phyloP scores from a whole-genome alignment of 345 rosid species.

The Pugionium dolabratum region DNA sequence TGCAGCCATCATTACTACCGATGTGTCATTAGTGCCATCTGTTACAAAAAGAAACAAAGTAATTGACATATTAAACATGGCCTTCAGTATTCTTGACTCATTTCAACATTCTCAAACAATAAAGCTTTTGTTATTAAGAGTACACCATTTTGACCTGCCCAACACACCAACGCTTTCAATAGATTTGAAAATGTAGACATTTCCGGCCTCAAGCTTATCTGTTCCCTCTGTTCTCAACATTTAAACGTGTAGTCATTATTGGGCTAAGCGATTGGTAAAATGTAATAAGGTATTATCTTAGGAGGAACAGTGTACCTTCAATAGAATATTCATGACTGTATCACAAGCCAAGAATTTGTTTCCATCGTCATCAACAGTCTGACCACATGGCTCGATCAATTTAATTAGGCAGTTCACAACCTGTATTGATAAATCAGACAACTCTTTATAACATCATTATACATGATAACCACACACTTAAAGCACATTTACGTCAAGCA shows the following conservation, averaged over 20 bases:
- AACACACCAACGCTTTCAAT: constrained; percentile 59
- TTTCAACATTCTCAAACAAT: constrained; percentile 9
- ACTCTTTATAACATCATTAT: not conserved
- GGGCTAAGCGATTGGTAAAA: not conserved
- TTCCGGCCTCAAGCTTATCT: constrained; percentile 49
- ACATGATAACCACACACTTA: constrained; percentile 4
- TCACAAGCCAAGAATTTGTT: constrained; percentile 80
- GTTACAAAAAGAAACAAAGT: constrained; percentile 20
- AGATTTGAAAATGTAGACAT: constrained; percentile 47
- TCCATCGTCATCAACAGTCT: constrained; percentile 47
- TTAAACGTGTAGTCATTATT: constrained; percentile 1
- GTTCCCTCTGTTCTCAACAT: constrained; percentile 50
- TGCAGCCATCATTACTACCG: constrained; percentile 70
- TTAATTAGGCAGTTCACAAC: constrained; percentile 71
- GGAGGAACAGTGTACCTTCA: constrained; percentile 59
- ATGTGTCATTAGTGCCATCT: constrained; percentile 55
- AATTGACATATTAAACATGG: not conserved
- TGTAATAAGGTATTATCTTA: constrained; percentile 6
- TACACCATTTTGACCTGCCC: constrained; percentile 59
- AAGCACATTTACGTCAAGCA: constrained; percentile 10
- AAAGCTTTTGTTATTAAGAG: not conserved
- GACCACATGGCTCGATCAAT: constrained; percentile 45
- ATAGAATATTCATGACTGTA: constrained; percentile 73
- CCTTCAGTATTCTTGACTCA: not conserved
- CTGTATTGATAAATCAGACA: constrained; percentile 43